Conservation (phyloP, 2,329 filamentous ascomycete species). For the Colletotrichum eleusines region DNA sequence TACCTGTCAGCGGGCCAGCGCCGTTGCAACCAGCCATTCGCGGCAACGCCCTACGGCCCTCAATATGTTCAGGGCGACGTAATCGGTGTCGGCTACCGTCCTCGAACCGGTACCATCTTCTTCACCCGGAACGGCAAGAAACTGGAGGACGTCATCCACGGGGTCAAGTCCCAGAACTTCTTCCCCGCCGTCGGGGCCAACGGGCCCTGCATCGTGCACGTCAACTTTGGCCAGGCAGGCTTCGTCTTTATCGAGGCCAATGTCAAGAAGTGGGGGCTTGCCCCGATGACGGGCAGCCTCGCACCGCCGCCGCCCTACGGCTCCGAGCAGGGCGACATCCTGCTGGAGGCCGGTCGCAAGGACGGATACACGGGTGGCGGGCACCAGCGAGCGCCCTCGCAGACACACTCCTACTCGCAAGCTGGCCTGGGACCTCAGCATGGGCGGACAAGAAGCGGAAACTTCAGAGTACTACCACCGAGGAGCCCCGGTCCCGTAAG, state of each 20-base stretch:
- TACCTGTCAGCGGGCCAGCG: constrained; percentile 91
- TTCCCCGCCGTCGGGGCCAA: constrained; percentile 98
- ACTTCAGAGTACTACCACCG: constrained; percentile 79
- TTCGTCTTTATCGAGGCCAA: constrained; percentile 99
- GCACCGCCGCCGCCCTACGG: constrained; percentile 97
- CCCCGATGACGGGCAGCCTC: constrained; percentile 93
- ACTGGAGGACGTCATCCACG: constrained; percentile 92
- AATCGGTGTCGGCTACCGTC: constrained; percentile 93
- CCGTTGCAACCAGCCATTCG: constrained; percentile 93
- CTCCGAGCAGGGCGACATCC: constrained; percentile 95
- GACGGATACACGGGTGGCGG: constrained; percentile 62
- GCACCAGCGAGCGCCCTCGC: constrained; percentile 61
- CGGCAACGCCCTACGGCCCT: constrained; percentile 82
- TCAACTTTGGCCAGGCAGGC: constrained; percentile 97
- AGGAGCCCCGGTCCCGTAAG: constrained; percentile 90
- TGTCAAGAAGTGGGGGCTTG: constrained; percentile 99
- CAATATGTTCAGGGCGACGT: constrained; percentile 93
- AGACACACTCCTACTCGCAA: constrained; percentile 52
- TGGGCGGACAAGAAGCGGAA: constrained; percentile 80
- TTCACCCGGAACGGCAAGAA: constrained; percentile 99
- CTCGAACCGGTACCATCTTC: constrained; percentile 93
- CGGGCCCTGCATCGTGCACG: constrained; percentile 90
- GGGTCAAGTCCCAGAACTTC: constrained; percentile 94
- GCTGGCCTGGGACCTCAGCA: constrained; percentile 69
- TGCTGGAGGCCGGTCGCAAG: constrained; percentile 86